Evolutionary conservation across 768 basidiomycete genomes (phyloP).

Genomic region (Boletus reticuloceps): DNA sequence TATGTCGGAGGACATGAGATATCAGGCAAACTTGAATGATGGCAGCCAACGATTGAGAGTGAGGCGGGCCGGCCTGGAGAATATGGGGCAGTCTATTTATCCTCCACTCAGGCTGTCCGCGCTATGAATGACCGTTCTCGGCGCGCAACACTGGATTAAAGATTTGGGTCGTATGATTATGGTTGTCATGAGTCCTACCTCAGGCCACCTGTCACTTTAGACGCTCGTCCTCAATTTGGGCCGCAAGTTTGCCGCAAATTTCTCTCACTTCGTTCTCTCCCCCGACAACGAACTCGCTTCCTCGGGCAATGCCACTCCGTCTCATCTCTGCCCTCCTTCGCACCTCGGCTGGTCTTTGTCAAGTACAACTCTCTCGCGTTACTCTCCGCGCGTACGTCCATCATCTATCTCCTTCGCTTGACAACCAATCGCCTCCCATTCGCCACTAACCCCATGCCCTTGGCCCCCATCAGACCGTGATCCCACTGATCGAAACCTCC

Average conservation of each 20-base stretch:
- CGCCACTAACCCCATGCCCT: not conserved
- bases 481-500: conserved; percentile 20
- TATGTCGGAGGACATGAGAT: not conserved
- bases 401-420: too few relatives aligned
- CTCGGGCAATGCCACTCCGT: conserved; percentile 31
- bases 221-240: too few relatives aligned
- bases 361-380: conserved; percentile 30
- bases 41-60: not conserved
- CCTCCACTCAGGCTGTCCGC: too few relatives aligned
- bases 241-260: too few relatives aligned
- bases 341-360: conserved; percentile 27
- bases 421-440: too few relatives aligned
- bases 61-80: not conserved
- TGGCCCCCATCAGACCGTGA: conserved; percentile 20
- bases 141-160: too few relatives aligned
- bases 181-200: too few relatives aligned
- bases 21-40: too few relatives aligned
- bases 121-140: not conserved
- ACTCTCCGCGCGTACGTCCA: conserved; percentile 32
- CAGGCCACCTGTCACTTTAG: too few relatives aligned
- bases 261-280: too few relatives aligned
- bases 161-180: too few relatives aligned
- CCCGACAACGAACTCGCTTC: conserved; percentile 34
- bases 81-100: not conserved
- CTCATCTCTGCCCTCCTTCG: conserved; percentile 30